Evolutionary conservation across 2,329 filamentous ascomycete species (phyloP).

Genomic region (Aspergillus sergii): DNA sequence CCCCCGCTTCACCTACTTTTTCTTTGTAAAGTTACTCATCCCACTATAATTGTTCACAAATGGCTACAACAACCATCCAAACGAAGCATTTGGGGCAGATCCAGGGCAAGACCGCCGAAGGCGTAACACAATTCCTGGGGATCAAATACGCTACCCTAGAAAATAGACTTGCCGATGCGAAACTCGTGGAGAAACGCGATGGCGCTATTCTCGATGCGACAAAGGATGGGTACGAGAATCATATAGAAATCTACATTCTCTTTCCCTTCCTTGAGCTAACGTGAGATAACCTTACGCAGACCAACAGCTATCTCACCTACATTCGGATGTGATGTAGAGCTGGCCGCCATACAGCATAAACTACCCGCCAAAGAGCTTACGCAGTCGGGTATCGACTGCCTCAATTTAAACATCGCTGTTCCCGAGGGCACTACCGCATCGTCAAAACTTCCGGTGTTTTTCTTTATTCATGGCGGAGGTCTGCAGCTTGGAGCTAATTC

Average conservation of each 20-base stretch:
- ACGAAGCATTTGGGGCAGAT: constrained; percentile 33
- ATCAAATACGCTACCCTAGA: constrained; percentile 42
- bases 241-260: background rate
- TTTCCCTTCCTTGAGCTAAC: background rate
- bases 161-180: constrained; percentile 37
- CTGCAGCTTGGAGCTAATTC: constrained; percentile 53
- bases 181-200: constrained; percentile 29
- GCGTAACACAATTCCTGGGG: constrained; percentile 38
- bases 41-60: background rate
- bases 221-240: constrained; percentile 34
- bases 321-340: constrained; percentile 49
- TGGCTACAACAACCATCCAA: constrained; percentile 19
- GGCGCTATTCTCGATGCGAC: constrained; percentile 36
- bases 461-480: constrained; percentile 58
- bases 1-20: background rate
- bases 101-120: constrained; percentile 27
- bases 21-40: background rate
- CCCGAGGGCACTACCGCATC: constrained; percentile 33
- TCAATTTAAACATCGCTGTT: constrained; percentile 57
- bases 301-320: constrained; percentile 44
- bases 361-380: constrained; percentile 43
- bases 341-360: constrained; percentile 52
- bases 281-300: constrained; percentile 19
- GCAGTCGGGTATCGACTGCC: constrained; percentile 52
- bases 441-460: constrained; percentile 52